Evolutionary conservation across 2,329 filamentous ascomycete species (phyloP), one percentile per base, ranked within the genome.

Genomic region (Colletotrichum musicola): DNA sequence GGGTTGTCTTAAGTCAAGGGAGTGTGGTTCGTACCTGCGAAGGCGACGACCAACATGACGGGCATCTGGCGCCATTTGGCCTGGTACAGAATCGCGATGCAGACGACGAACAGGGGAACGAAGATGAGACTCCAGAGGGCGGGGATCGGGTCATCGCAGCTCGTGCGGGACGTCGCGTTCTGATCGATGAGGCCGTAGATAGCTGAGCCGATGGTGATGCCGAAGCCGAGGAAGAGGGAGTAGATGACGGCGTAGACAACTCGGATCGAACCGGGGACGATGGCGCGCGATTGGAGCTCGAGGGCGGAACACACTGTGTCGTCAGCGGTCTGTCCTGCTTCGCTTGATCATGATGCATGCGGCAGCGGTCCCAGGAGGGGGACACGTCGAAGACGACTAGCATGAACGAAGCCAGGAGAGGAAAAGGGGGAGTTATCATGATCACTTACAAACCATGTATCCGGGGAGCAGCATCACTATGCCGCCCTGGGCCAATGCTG

Each of bases 51-150:
- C 2, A 93, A 80, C 92, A 95, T 95, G 60, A 92, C 84, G 0
- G 93, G 93, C 72, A 91, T 88, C 76, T 96, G 93, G 72, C 89
- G 92, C 88, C 89, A 94, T 77, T 93, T 94, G 46, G 92, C 93
- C 73, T 95, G 92, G 76, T 95, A 95, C 76, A 95, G 89, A 64
- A 94, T 82, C 55, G 91, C 89, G 46, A 95, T 85, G 74, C 90
- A 93, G 30, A 93, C 75, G 9, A 93, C 89, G 77, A 95, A 97
- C 6, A 86, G 77, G 0, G 92, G 87, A 0, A 95, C 93, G 75
- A 94, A 94, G 35, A 91, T 81, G 80, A 95, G 94, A 65, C 86
- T 87, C 56, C 79, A 78, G 65, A 80, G 75, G 2, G 76, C 72
- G 16, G 79, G 72, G 72, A 90, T 83, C 0, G 84, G 78, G 63